phyloP scores from a whole-genome alignment of 768 basidiomycete genomes.

The Suillus ampliporus region DNA sequence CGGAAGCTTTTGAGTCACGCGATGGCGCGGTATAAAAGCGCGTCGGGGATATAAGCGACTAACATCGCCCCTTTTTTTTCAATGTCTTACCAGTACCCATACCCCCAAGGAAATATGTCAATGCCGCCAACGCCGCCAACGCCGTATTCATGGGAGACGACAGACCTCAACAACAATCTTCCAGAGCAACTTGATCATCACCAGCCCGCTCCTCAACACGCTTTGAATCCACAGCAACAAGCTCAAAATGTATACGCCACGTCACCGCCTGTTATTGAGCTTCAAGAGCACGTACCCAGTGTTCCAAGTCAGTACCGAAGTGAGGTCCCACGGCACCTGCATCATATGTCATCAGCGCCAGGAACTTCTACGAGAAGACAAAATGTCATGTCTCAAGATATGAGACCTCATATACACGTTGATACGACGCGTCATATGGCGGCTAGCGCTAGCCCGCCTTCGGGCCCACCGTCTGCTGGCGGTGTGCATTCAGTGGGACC shows the following conservation, averaged over 20 bases:
- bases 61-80: conserved; percentile 34
- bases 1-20: conserved; percentile 27
- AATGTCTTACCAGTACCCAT: conserved; percentile 59
- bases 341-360: conserved; percentile 24
- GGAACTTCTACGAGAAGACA: conserved; percentile 12
- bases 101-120: conserved; percentile 52
- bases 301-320: conserved; percentile 35
- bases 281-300: conserved; percentile 35
- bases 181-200: conserved; percentile 45
- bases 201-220: conserved; percentile 24
- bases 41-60: conserved; percentile 21
- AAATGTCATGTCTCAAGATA: conserved; percentile 27
- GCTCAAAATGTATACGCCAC: conserved; percentile 28
- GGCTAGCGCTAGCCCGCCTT: conserved; percentile 36
- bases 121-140: conserved; percentile 53
- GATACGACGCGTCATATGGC: conserved; percentile 35
- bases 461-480: conserved; percentile 37
- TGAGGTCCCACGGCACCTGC: conserved; percentile 32
- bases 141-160: conserved; percentile 48
- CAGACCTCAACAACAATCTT: conserved; percentile 38
- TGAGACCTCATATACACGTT: conserved; percentile 40
- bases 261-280: conserved; percentile 23
- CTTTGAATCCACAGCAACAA: conserved; percentile 35
- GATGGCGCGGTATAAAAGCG: conserved; percentile 37
- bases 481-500: conserved; percentile 30